A percentile compares a stretch with the other conserved stretches of the same genome.
Evolutionary conservation across 169 alveolate genomes (phyloP).

Genomic region (Eimeria sp.): DNA sequence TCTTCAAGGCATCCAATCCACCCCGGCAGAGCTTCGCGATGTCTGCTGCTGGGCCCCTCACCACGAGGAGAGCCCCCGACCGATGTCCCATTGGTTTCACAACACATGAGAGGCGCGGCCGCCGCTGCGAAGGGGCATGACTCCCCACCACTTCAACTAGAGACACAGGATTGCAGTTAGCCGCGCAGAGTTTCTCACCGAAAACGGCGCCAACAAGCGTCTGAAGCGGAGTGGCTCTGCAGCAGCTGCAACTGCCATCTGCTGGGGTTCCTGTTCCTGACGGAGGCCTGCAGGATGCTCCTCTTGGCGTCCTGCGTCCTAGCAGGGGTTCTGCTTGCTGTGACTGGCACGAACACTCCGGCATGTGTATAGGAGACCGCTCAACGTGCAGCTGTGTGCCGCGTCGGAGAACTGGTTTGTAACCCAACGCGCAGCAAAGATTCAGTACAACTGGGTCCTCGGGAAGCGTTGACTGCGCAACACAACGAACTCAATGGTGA

Average conservation of each 20-base stretch:
- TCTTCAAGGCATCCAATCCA: slow-evolving; percentile 17
- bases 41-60: slow-evolving; percentile 55
- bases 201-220: slow-evolving; percentile 51
- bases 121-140: slow-evolving; percentile 46
- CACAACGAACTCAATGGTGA: neutral
- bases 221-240: slow-evolving; percentile 53
- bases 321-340: neutral
- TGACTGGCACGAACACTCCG: slow-evolving; percentile 19
- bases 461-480: slow-evolving; percentile 47
- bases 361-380: slow-evolving; percentile 28
- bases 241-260: slow-evolving; percentile 51
- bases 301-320: neutral
- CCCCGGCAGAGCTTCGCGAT: slow-evolving; percentile 38
- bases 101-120: slow-evolving; percentile 73
- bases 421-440: slow-evolving; percentile 46
- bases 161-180: slow-evolving; percentile 33
- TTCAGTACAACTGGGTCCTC: slow-evolving; percentile 15
- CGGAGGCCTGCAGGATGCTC: neutral
- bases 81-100: slow-evolving; percentile 66
- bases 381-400: slow-evolving; percentile 62
- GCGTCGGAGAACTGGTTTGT: slow-evolving; percentile 54
- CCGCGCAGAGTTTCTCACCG: slow-evolving; percentile 55
- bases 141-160: slow-evolving; percentile 54
- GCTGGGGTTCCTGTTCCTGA: neutral
- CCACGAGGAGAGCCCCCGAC: slow-evolving; percentile 59